Evolutionary conservation across 1,284 basidiomycete species (phyloP).

Genomic region (Rhizoctonia solani): DNA sequence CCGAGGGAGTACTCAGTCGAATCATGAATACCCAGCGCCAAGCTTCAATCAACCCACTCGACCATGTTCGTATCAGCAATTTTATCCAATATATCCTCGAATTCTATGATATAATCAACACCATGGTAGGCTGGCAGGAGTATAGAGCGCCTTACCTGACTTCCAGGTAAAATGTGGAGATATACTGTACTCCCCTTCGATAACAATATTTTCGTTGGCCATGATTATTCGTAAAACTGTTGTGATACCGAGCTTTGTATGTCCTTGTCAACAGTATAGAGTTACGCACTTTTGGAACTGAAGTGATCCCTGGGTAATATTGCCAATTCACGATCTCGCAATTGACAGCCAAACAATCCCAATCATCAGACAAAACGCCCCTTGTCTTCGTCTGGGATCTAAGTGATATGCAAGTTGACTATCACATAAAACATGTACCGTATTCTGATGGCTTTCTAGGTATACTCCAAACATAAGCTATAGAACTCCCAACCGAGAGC

Average conservation of each 20-base stretch:
- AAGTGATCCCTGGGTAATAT: background rate
- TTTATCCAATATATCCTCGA: slow-evolving; percentile 64
- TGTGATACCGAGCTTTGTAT: background rate
- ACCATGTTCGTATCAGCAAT: slow-evolving; percentile 72
- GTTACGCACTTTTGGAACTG: background rate
- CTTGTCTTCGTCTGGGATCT: too few relatives aligned
- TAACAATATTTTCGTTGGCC: background rate
- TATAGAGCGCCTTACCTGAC: slow-evolving; percentile 48
- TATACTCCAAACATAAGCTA: too few relatives aligned
- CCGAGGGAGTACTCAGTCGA: slow-evolving; percentile 35
- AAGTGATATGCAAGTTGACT: too few relatives aligned
- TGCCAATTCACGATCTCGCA: too few relatives aligned
- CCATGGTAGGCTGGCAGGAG: slow-evolving; percentile 32
- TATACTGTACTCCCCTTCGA: slow-evolving; percentile 17
- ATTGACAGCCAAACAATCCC: too few relatives aligned
- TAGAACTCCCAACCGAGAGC: too few relatives aligned
- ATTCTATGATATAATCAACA: slow-evolving; percentile 52
- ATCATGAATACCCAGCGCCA: slow-evolving; percentile 6
- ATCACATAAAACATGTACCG: too few relatives aligned
- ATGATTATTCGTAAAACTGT: background rate
- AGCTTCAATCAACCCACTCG: slow-evolving; percentile 53
- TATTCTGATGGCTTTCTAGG: too few relatives aligned
- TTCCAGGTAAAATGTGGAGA: slow-evolving; percentile 50
- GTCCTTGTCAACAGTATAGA: background rate
- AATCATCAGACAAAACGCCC: too few relatives aligned